Base-by-base conservation (phyloP, 1,139 yeast species). In the Schwanniomyces etchellsii region DNA sequence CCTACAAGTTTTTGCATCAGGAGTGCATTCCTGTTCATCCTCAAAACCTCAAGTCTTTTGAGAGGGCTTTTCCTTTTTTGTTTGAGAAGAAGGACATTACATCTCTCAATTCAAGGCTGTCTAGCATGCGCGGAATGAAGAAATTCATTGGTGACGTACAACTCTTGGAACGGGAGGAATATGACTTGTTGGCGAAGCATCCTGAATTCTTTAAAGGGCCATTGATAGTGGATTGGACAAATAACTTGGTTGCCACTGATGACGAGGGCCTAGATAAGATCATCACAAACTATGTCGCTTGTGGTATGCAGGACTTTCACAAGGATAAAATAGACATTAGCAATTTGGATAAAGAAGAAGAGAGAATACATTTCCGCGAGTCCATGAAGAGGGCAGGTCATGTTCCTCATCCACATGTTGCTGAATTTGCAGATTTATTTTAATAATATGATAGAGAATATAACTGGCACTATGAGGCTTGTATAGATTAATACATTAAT, bases 171-270 rank as follows among this genome's bases (percentile, higher is more conserved):
- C 38, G 44, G 27, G 28, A 36, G 16, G 52, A 55, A 27, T 61
- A 52, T 33, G 40, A 42, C 13, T 31, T 34, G 28, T 32, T 48
- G 24, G 26, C 24, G 1, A 18, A 15, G n/a, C 20, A 20, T 15
- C n/a, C 10, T 16, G 28, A 16, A 23, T 33, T 30, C 9, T 16
- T 18, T 22, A 26, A 28, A 22, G 54, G 70, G 4, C 82, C 79
- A 0, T 57, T 77, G 36, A 61, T 75, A 23, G 74, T 77, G 30
- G 84, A 77, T 54, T 73, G 76, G 67, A 67, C 66, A 33, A 66
- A 74, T 46, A 52, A 60, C 32, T 50, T 68, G 45, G 56, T 76
- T 34, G 82, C 82, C 3, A 64, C 67, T 35, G 71, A 71, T 42
- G 67, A 63, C 31, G 48, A 52, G 9, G 58, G 69, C 29, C 55